These are phyloP conservation scores for Phytophthora parvispora DNA, from an alignment of 352 stramenopile species.

Conservation along the genomic window DNA sequence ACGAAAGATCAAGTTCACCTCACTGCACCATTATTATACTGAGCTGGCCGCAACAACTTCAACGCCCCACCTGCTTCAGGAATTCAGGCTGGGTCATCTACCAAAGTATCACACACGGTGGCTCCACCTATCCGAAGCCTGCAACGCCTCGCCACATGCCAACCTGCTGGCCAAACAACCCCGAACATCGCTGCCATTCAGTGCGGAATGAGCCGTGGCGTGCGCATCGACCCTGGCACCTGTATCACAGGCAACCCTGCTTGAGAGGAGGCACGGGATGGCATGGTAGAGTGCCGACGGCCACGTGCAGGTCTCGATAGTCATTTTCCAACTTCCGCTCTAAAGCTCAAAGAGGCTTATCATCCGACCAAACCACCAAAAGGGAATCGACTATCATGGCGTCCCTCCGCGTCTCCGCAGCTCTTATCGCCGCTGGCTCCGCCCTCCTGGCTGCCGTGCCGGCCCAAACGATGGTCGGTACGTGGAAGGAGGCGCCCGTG, in stretches of 20 bases:
- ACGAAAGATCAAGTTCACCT: slow-evolving; percentile 7
- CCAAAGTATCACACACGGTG: slow-evolving; percentile 3
- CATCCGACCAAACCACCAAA: slow-evolving; percentile 1
- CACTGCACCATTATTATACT: no score
- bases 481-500: slow-evolving; percentile 28
- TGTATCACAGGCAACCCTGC: neutral
- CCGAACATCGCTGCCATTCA: slow-evolving; percentile 6
- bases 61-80: slow-evolving; percentile 8
- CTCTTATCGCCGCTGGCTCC: neutral
- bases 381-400: slow-evolving; percentile 6
- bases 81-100: slow-evolving; percentile 19
- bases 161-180: slow-evolving; percentile 10
- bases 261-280: slow-evolving; percentile 1
- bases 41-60: slow-evolving; percentile 4
- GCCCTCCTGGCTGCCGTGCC: slow-evolving; percentile 15
- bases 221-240: slow-evolving; percentile 5
- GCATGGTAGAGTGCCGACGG: slow-evolving; percentile 15
- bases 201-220: slow-evolving; percentile 5
- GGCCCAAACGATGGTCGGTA: slow-evolving; percentile 25
- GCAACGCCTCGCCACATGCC: slow-evolving; percentile 10
- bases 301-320: neutral
- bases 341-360: slow-evolving; percentile 16
- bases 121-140: slow-evolving; percentile 7
- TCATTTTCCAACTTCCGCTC: slow-evolving; percentile 27
- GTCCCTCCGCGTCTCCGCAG: slow-evolving; percentile 9